Base-by-base conservation (phyloP, 108 stramenopile genomes). In the Mayamaea pseudoterrestris region DNA sequence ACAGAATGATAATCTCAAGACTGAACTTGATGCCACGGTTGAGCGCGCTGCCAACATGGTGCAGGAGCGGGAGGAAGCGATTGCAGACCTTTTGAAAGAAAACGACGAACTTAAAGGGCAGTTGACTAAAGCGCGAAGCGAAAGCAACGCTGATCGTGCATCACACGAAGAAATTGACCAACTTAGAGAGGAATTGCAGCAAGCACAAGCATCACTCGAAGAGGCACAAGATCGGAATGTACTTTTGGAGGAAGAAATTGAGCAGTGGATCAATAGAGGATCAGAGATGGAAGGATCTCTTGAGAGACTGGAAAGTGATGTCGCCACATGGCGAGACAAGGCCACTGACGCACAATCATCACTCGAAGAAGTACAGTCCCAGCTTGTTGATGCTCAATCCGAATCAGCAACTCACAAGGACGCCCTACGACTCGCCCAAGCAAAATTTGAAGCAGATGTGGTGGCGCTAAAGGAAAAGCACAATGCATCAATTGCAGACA, bases 221-320 rank as follows among this genome's bases (percentile, higher is more conserved):
- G 29, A 55, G 18, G 18, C 25, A 12, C 39, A 54, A 26, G 41
- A 42, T 12, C 42, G 26, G 17, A 54, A 54, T 16, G 2, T 42
- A 2, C 14, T 54, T 24, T 50, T 68, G 20, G 60, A 68, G 25
- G 43, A 60, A 30, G 69, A 71, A 37, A 26, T 71, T 21, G 55
- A 60, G 47, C 44, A 60, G 11, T 47, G 53, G 41, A 22, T 54
- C 39, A 28, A 41, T 16, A 25, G 53, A 6, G 53, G 53, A 7
- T 26, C 13, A 9, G n/a, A 28, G 9, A 47, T 41, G 16, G 41
- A 51, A 53, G 56, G 54, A 1, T 55, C 56, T 28, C 34, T 64
- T 17, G 57, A 71, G 28, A 39, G 50, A 9, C 49, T 52, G 20
- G 53, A 26, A 5, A 13, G 17, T 14, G 31, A 18, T 7, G 21